A percentile compares a stretch with the other conserved stretches of the same genome.
Conservation (phyloP, 495 filamentous ascomycete genomes). For the Aspergillus ellipticus region DNA sequence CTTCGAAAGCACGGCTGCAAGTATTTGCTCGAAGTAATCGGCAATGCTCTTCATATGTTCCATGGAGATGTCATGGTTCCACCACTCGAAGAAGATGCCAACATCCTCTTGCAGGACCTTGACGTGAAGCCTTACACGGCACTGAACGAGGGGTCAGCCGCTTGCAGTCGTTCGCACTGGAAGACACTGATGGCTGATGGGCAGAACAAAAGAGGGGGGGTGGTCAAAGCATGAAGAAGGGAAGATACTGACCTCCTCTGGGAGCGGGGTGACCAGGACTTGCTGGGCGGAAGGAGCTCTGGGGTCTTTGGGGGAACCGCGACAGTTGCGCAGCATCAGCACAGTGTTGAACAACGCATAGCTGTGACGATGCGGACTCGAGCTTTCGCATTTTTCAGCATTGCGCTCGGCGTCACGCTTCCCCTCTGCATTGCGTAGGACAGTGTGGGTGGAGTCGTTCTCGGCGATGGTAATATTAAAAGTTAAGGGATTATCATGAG, state of each 20-base stretch:
- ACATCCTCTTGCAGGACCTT: conserved; percentile 40
- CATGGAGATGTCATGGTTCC: conserved; percentile 40
- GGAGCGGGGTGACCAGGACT: conserved; percentile 29
- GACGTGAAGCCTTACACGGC: conserved; percentile 43
- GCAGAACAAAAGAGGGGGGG: neutral
- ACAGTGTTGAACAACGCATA: conserved; percentile 37
- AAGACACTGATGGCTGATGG: neutral
- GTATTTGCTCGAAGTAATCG: conserved; percentile 34
- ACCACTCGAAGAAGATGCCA: conserved; percentile 46
- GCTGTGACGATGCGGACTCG: conserved; percentile 11
- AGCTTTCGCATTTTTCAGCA: conserved; percentile 4
- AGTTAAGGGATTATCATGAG: conserved; percentile 13
- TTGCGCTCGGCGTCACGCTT: too few species aligned
- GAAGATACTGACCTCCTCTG: conserved; percentile 30
- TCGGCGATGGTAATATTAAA: conserved; percentile 31
- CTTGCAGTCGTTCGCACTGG: neutral
- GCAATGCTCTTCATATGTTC: conserved; percentile 44
- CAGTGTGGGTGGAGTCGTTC: conserved; percentile 26
- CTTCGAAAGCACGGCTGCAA: conserved; percentile 24
- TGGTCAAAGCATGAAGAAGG: neutral
- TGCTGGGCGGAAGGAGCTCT: conserved; percentile 23
- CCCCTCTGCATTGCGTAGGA: conserved; percentile 27
- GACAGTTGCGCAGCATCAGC: conserved; percentile 38
- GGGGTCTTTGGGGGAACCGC: conserved; percentile 11
- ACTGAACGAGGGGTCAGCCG: conserved; percentile 27